phyloP scores from a whole-genome alignment of 305 asterid species.

The Caryopteris hybrid region DNA sequence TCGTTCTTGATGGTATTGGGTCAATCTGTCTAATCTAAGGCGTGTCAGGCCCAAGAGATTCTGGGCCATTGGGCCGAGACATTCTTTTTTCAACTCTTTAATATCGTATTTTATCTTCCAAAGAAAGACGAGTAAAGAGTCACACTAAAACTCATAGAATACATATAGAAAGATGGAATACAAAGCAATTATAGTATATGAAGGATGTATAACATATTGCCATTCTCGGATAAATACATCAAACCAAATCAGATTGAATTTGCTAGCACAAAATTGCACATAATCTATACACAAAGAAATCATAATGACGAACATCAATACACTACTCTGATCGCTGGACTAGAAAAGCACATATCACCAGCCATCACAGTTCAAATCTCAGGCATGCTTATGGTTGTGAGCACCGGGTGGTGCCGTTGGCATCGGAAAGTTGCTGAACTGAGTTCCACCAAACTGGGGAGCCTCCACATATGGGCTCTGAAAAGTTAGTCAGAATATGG shows the following conservation, averaged over 20 bases:
- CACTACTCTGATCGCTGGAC: constrained; percentile 11
- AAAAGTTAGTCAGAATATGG: background rate
- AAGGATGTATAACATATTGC: background rate
- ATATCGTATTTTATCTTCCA: no score
- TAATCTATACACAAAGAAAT: constrained; percentile 23
- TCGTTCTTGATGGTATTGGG: no score
- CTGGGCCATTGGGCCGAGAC: no score
- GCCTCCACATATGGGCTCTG: constrained; percentile 98
- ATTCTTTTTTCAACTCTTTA: no score
- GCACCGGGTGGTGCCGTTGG: constrained; percentile 97
- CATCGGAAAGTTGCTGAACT: constrained; percentile 58
- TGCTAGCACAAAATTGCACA: constrained; percentile 14
- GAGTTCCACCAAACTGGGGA: constrained; percentile 54
- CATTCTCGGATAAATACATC: constrained; percentile 18
- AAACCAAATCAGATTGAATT: constrained; percentile 6
- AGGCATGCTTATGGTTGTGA: constrained; percentile 38
- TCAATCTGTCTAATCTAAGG: no score
- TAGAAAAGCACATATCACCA: constrained; percentile 27
- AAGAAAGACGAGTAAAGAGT: background rate
- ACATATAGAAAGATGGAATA: background rate
- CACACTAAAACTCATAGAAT: background rate
- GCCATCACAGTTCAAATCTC: constrained; percentile 12
- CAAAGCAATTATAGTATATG: background rate
- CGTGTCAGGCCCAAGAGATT: no score
- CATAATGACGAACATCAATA: constrained; percentile 23